Evolutionary conservation across 805 yeast species (phyloP).

Genomic region (Kluyveromyces aestuarii): DNA sequence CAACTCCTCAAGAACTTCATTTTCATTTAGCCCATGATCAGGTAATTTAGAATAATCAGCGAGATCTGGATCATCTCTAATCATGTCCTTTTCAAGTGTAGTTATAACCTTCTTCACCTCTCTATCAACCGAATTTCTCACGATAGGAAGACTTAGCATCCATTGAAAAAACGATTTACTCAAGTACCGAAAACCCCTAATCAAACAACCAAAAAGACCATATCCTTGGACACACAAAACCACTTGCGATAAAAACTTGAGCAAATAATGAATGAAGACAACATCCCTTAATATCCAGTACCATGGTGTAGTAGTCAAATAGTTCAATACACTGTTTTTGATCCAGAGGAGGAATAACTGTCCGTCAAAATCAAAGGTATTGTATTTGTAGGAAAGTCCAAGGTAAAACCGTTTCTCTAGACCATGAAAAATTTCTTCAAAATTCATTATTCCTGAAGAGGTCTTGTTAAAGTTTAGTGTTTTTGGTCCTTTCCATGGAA

Average conservation of each 20-base stretch:
- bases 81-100: conserved; percentile 47
- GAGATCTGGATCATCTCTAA: conserved; percentile 42
- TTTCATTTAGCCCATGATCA: conserved; percentile 41
- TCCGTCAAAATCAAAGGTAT: background rate
- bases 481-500: background rate
- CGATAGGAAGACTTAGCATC: conserved; percentile 40
- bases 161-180: conserved; percentile 23
- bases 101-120: conserved; percentile 44
- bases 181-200: conserved; percentile 9
- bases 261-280: conserved; percentile 12
- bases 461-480: background rate
- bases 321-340: background rate
- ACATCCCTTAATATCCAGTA: conserved; percentile 16
- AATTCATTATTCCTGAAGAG: background rate
- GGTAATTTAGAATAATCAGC: conserved; percentile 48
- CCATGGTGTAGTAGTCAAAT: conserved; percentile 2
- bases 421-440: background rate
- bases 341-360: background rate
- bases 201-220: conserved; percentile 31
- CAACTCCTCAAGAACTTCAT: conserved; percentile 41
- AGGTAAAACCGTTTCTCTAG: background rate
- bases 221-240: conserved; percentile 27
- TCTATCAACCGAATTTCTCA: conserved; percentile 46
- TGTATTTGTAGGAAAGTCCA: background rate
- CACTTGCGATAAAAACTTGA: conserved; percentile 6